phyloP scores from a whole-genome alignment of 2,329 filamentous ascomycete species.

The Gaeumannomyces sp. region DNA sequence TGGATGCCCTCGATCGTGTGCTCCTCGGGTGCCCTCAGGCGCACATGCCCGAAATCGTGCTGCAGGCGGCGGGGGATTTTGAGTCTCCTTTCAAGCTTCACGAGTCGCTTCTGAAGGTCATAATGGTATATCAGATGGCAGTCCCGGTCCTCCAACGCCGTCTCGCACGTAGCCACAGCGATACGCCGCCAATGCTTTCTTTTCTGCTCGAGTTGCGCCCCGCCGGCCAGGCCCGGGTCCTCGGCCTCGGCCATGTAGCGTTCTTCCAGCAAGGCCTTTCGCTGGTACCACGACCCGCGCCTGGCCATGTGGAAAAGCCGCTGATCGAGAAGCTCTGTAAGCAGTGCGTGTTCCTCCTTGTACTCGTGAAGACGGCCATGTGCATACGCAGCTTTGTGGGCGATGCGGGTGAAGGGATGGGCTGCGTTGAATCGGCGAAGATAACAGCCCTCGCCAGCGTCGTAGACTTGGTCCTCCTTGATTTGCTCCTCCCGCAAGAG shows the following conservation, averaged over 20 bases:
- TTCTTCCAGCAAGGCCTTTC: slow-evolving; percentile 89
- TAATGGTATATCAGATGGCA: slow-evolving; percentile 93
- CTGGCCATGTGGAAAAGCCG: slow-evolving; percentile 78
- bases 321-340: slow-evolving; percentile 72
- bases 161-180: slow-evolving; percentile 75
- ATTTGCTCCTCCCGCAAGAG: slow-evolving; percentile 67
- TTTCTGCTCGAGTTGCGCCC: slow-evolving; percentile 39
- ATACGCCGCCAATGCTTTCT: slow-evolving; percentile 78
- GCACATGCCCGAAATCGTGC: slow-evolving; percentile 87
- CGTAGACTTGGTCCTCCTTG: slow-evolving; percentile 72
- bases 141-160: slow-evolving; percentile 76
- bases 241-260: slow-evolving; percentile 75
- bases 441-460: slow-evolving; percentile 81
- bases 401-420: slow-evolving; percentile 87
- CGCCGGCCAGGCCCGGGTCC: slow-evolving; percentile 32
- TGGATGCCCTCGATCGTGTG: slow-evolving; percentile 72
- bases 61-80: slow-evolving; percentile 79
- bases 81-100: slow-evolving; percentile 79
- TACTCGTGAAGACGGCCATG: slow-evolving; percentile 80
- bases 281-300: slow-evolving; percentile 89
- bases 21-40: slow-evolving; percentile 68
- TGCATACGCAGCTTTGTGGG: slow-evolving; percentile 78
- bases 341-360: slow-evolving; percentile 64
- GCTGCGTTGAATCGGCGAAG: slow-evolving; percentile 83
- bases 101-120: slow-evolving; percentile 88